These are phyloP conservation scores for Mycena sp. DNA, from an alignment of 1,284 basidiomycete species.

Conservation along the genomic window DNA sequence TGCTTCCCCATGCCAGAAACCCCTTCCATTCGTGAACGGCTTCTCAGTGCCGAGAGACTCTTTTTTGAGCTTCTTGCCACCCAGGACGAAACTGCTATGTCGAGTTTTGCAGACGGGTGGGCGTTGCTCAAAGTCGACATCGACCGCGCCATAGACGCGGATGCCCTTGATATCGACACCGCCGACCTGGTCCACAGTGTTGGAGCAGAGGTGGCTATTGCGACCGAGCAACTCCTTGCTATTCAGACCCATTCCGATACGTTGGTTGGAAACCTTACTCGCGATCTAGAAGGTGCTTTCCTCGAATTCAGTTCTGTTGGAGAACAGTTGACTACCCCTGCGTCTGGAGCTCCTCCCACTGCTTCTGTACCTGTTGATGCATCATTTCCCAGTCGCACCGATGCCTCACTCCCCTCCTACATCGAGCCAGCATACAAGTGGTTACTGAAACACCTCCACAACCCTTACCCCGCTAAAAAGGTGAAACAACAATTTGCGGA, in stretches of 20 bases:
- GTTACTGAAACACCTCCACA: conserved; percentile 55
- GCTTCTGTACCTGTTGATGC: neutral
- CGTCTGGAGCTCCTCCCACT: neutral
- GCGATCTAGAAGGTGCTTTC: neutral
- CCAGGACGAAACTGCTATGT: neutral
- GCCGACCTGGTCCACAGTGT: conserved; percentile 4
- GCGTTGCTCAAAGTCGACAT: neutral
- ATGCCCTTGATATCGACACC: conserved; percentile 1
- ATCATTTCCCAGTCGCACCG: neutral
- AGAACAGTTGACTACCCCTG: neutral
- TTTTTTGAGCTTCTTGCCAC: neutral
- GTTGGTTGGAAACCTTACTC: too few species aligned
- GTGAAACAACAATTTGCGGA: conserved; percentile 42
- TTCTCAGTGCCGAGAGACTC: neutral
- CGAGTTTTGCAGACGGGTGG: conserved; percentile 5
- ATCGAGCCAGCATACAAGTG: conserved; percentile 50
- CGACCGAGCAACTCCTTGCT: conserved; percentile 14
- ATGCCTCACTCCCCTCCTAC: conserved; percentile 37
- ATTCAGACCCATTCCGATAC: neutral
- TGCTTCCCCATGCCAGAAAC: neutral
- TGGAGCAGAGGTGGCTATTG: conserved; percentile 17
- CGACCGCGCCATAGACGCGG: neutral
- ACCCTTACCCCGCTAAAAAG: conserved; percentile 56
- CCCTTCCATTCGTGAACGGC: conserved; percentile 2
- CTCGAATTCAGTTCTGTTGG: neutral